Evolutionary conservation across 2,329 filamentous ascomycete genomes (phyloP), one percentile per base, ranked within the genome.

Genomic region (Fusarium sulawesiense): DNA sequence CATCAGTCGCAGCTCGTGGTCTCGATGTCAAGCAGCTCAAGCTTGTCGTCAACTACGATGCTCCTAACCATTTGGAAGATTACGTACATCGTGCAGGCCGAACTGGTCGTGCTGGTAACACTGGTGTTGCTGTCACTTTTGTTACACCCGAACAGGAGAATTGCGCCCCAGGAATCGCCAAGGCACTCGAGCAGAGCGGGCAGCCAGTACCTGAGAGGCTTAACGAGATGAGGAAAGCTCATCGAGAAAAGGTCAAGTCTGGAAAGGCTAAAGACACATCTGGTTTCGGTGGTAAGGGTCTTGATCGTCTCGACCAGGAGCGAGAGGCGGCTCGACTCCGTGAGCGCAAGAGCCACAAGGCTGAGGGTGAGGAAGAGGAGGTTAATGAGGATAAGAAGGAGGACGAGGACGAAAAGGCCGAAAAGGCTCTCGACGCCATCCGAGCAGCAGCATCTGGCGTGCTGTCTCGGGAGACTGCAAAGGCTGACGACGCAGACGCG

Each of bases 1-100:
- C 96, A 0, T 98, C 95, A 13, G 93, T 99, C 62, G 96, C 96
- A 41, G 96, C 96, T 53, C 92, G 96, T 79, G 96, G 96, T 65
- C 85, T 99, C 42, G 96, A 99, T 78, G 95, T 99, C 46, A 97
- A 98, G 81, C 93, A 97, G 78, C 86, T 99, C 34, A 98, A 97
- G 80, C 87, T 98, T 32, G 96, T 99, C 56, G 91, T 99, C 81
- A 98, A 98, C 81, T 98, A 93, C 78, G 94, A 98, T 77, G 93
- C 92, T 1, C 95, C 94, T 1, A 97, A 97, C 75, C 94, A 98
- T 81, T 81, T 97, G 66, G 96, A 99, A 81, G 96, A 98, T 77
- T 98, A 98, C 76, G 95, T 98, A 42, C 96, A 98, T 79, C 91
- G 96, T 68, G 93, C 93, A 58, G 96, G 96, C 49, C 93, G 96